phyloP scores from a whole-genome alignment of 75 land plant species.

The Pinus tabuliformis region DNA sequence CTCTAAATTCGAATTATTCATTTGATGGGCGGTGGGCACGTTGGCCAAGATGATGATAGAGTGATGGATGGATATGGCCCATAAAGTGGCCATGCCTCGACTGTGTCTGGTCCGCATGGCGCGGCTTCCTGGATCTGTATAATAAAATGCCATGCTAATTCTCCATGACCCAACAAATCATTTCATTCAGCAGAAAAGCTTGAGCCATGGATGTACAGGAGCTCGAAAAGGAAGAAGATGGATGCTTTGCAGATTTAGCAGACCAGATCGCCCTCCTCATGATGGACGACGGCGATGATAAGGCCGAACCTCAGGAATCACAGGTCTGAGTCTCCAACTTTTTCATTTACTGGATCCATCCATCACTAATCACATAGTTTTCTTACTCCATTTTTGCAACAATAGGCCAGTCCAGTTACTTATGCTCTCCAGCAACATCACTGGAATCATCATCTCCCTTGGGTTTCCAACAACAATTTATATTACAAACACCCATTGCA shows the following conservation, averaged over 20 bases:
- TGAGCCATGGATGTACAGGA: background rate
- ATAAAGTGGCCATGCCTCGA: too few relatives aligned
- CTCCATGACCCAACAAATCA: too few relatives aligned
- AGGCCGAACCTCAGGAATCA: background rate
- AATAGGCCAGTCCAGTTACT: background rate
- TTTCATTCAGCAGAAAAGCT: too few relatives aligned
- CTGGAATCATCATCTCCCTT: background rate
- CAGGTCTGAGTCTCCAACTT: background rate
- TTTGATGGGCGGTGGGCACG: too few relatives aligned
- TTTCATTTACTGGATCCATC: background rate
- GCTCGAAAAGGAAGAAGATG: background rate
- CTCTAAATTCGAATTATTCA: too few relatives aligned
- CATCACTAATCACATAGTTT: background rate
- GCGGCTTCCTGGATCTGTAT: too few relatives aligned
- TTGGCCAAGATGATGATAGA: too few relatives aligned
- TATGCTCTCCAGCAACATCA: background rate
- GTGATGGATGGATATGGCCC: too few relatives aligned
- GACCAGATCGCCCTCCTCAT: constrained; percentile 1
- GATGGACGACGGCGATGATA: background rate
- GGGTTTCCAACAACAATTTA: background rate
- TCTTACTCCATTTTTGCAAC: background rate
- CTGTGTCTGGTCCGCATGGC: too few relatives aligned
- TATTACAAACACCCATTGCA: background rate
- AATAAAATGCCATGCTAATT: too few relatives aligned
- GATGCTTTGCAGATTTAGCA: constrained; percentile 3